Base-by-base conservation (phyloP, 345 rosid species). In the Salix viminalis region DNA sequence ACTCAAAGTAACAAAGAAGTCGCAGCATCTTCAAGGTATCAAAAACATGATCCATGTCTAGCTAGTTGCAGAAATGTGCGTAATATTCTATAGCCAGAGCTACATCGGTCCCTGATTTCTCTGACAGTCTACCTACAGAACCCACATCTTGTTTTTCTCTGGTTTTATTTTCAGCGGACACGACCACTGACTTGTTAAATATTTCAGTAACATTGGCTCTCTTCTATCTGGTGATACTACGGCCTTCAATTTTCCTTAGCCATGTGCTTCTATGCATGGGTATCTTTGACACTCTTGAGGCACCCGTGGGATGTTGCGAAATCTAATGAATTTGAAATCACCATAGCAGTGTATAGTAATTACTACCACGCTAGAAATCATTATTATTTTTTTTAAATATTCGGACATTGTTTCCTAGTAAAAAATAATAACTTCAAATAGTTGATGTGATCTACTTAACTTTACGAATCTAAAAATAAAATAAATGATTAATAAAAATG, bases 241-340 rank as follows among this genome's bases (percentile, higher is more conserved):
- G 58, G 64, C 67, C 30, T 75, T 11, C 19, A 15, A 36, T 34
- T 16, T 54, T 26, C 21, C 30, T 11, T 1, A 61, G 74, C 74
- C 74, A 60, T 42, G 62, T 69, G 74, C 24, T 69, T 42, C 19
- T 4, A 10, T 54, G 74, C 14, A 70, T 76, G 74, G 69, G 79
- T 5, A 36, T 46, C 7, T 19, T 23, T 21, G 62, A 6, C 77
- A 65, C 8, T 21, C 30, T 12, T 46, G 32, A 30, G 15, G 42
- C 30, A 26, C 19, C 70, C 76, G 54, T 26, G 61, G 41, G 37
- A 18, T 32, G 74, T 12, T 50, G 74, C 65, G 46, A 56, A 9
- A n/a, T 56, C 28, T 56, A 56, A 56, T 56, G 62, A 56, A 9
- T 1, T 1, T 56, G 62, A 56, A 56, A 56, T 56, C 2, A 26